Evolutionary conservation across 305 asterid genomes (phyloP).

Genomic region (Solanum hybrid): DNA sequence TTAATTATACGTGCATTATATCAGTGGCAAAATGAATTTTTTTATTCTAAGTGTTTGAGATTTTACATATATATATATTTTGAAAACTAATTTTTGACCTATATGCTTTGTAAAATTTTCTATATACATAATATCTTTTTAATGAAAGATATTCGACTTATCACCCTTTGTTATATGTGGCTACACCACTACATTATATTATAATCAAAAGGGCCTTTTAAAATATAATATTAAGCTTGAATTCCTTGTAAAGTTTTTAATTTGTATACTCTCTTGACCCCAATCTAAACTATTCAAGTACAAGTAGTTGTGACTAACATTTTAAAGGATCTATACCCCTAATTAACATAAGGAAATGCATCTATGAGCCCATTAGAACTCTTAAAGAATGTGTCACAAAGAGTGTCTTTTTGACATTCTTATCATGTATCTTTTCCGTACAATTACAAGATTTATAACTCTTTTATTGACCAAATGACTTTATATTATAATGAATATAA

Average conservation of each 20-base stretch:
- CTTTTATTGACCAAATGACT: not conserved
- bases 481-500: not conserved
- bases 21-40: not conserved
- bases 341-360: not conserved
- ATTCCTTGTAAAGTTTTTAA: not conserved
- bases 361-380: not conserved
- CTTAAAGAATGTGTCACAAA: not conserved
- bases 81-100: not conserved
- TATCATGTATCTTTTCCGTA: not conserved
- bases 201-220: not conserved
- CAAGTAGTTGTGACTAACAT: not conserved
- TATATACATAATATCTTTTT: too few relatives aligned
- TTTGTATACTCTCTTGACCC: not conserved
- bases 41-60: not conserved
- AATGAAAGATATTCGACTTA: not conserved
- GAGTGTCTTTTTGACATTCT: not conserved
- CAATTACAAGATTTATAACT: not conserved
- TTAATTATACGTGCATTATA: not conserved
- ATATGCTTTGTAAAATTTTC: too few relatives aligned
- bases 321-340: not conserved
- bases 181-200: not conserved
- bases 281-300: not conserved
- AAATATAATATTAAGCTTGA: too few relatives aligned
- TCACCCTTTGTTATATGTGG: not conserved
- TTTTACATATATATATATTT: too few relatives aligned